phyloP scores from a whole-genome alignment of 202 grass and related monocot genomes.

The Digitaria exilis region DNA sequence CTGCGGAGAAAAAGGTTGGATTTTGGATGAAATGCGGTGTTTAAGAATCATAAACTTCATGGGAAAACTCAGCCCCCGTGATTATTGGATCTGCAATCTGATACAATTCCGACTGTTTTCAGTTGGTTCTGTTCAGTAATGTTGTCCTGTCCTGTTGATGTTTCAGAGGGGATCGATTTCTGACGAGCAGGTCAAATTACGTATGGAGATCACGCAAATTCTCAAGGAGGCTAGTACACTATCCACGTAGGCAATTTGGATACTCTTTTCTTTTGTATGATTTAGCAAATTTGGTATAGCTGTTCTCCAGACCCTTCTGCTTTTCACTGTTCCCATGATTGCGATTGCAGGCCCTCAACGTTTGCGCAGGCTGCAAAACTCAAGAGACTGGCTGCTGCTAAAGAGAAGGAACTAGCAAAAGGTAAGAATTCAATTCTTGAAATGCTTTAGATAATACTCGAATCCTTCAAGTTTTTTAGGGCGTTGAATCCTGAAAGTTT shows the following conservation, averaged over 20 bases:
- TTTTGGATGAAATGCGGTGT: neutral
- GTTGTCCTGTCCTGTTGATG: constrained; percentile 16
- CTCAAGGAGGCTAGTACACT: constrained; percentile 74
- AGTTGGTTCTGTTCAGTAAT: neutral
- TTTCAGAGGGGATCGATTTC: constrained; percentile 63
- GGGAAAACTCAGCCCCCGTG: neutral
- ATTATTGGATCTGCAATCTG: constrained; percentile 21
- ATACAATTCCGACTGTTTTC: neutral
- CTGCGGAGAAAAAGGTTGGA: neutral
- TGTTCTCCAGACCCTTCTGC: neutral
- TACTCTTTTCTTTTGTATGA: neutral
- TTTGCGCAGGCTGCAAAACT: constrained; percentile 96
- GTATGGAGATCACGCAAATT: constrained; percentile 69
- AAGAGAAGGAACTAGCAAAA: constrained; percentile 86
- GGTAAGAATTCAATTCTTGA: constrained; percentile 40
- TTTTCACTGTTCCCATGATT: constrained; percentile 8
- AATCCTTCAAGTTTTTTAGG: neutral
- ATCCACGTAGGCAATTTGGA: constrained; percentile 56
- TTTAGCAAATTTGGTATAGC: neutral
- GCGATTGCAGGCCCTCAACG: constrained; percentile 71
- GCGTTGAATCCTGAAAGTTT: too few relatives aligned
- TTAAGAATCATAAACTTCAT: neutral
- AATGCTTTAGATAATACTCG: neutral
- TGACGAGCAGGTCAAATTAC: constrained; percentile 64
- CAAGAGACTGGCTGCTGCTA: constrained; percentile 66